Evolutionary conservation across 352 stramenopile species (phyloP), one percentile per base, ranked within the genome.

Genomic region (Phytopythium ostracodes): DNA sequence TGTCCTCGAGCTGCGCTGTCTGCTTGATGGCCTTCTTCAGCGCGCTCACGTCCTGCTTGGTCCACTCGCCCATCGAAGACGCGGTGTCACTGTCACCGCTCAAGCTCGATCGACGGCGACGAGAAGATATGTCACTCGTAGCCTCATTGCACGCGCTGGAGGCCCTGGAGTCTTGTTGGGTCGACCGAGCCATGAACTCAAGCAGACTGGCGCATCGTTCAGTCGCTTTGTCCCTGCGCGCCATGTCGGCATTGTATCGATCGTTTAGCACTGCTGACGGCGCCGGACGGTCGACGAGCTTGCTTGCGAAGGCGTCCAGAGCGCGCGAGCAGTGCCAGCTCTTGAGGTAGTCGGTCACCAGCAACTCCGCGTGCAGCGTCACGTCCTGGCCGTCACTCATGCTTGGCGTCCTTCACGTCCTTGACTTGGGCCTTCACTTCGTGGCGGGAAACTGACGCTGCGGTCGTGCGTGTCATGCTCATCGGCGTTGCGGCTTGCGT

Each of bases 11-110:
- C 7, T 59, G 42, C 12, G 57, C 79, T 0, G 83, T 91, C 54
- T 84, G 78, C 60, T 92, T 92, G 62, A 89, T 91, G 20, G 81
- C 81, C 20, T 83, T 89, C 61, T 86, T 89, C 29, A 94, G 69
- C 0, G 68, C 52, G 43, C 59, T 71, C 4, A 88, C 53, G 25
- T 91, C 84, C 17, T 83, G 76, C 59, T 84, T 85, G 0, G 64
- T 80, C 81, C 84, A 91, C 15, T 71, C 64, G 4, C 64, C 50
- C 20, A 20, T 38, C 36, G 35, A 44, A 20, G 52, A 18, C 4
- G 5, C 18, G 46, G 46, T 5, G n/a, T 77, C 67, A 25, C 49
- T 63, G 12, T 56, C 60, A 46, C 65, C 63, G 10, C 49, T 71
- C 31, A 42, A 68, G 33, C 55, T 73, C 43, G 54, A 50, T 2